phyloP scores from a whole-genome alignment of 805 yeast genomes.

The Metschnikowia corniflorae region DNA sequence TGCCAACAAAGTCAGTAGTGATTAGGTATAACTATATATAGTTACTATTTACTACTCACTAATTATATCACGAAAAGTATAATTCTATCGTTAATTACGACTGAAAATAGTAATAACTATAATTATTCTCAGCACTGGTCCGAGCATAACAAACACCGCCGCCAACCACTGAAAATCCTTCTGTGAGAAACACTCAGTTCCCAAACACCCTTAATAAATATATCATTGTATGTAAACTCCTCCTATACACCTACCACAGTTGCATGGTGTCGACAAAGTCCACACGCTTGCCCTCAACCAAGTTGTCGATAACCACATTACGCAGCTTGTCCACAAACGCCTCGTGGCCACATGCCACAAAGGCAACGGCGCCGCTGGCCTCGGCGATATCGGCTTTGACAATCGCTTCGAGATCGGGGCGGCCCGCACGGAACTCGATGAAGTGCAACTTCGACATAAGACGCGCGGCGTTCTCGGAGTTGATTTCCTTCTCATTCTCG shows the following conservation, averaged over 20 bases:
- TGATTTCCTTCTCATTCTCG: slow-evolving; percentile 5
- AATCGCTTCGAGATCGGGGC: slow-evolving; percentile 37
- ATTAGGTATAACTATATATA: too few species aligned
- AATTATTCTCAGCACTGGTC: too few species aligned
- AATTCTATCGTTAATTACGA: too few species aligned
- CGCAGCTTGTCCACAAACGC: slow-evolving; percentile 56
- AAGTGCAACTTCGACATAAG: slow-evolving; percentile 27
- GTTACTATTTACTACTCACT: too few species aligned
- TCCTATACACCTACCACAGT: slow-evolving; percentile 58
- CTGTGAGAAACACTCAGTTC: too few species aligned
- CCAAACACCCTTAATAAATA: too few species aligned
- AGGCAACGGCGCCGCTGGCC: slow-evolving; percentile 39
- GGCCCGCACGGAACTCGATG: slow-evolving; percentile 43
- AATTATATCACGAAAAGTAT: too few species aligned
- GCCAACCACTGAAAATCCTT: too few species aligned
- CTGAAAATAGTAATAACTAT: too few species aligned
- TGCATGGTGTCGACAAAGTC: slow-evolving; percentile 76
- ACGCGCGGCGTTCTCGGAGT: slow-evolving; percentile 11
- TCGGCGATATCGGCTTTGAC: slow-evolving; percentile 35
- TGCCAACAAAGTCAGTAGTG: too few species aligned
- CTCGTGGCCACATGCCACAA: slow-evolving; percentile 64
- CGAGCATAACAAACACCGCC: too few species aligned
- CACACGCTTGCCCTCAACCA: slow-evolving; percentile 45
- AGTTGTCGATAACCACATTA: slow-evolving; percentile 39
- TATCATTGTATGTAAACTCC: too few species aligned